phyloP scores from a whole-genome alignment of 2,329 filamentous ascomycete species.

The Polychaeton citri region DNA sequence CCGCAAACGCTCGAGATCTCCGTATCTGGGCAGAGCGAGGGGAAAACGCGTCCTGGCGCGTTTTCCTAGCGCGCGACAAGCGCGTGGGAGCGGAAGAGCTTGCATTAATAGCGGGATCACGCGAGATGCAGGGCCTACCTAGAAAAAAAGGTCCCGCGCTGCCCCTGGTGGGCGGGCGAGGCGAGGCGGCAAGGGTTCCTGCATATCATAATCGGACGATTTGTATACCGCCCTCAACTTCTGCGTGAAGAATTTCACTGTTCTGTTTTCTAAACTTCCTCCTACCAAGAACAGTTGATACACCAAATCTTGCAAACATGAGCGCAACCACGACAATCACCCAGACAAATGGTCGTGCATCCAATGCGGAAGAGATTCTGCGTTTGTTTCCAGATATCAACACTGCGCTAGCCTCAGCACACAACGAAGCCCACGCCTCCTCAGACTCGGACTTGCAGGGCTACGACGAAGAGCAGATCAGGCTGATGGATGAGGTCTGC shows the following conservation, averaged over 20 bases:
- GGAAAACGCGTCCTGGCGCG: neutral
- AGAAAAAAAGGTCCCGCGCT: too few species aligned
- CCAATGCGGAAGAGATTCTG: conserved; percentile 73
- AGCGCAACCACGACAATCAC: conserved; percentile 18
- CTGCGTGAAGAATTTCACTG: too few species aligned
- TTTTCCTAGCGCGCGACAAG: neutral
- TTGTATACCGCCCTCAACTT: too few species aligned
- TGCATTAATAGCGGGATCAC: conserved; percentile 2
- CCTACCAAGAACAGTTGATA: too few species aligned
- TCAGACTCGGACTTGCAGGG: conserved; percentile 61
- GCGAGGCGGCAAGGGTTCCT: too few species aligned
- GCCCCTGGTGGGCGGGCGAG: too few species aligned
- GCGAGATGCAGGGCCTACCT: too few species aligned
- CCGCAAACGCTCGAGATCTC: neutral
- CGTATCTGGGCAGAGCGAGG: neutral
- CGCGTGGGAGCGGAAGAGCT: conserved; percentile 1
- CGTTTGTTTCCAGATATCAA: conserved; percentile 77
- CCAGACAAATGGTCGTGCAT: conserved; percentile 21
- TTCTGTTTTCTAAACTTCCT: too few species aligned
- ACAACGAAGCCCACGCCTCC: conserved; percentile 40
- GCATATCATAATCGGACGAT: too few species aligned
- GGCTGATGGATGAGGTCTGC: conserved; percentile 97
- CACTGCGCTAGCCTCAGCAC: conserved; percentile 41
- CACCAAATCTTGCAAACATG: conserved; percentile 18
- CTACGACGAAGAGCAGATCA: conserved; percentile 95